A percentile compares a stretch with the other conserved stretches of the same genome.
phyloP scores from a whole-genome alignment of 148 eudicot species.

The Tetragonia tetragonoides region DNA sequence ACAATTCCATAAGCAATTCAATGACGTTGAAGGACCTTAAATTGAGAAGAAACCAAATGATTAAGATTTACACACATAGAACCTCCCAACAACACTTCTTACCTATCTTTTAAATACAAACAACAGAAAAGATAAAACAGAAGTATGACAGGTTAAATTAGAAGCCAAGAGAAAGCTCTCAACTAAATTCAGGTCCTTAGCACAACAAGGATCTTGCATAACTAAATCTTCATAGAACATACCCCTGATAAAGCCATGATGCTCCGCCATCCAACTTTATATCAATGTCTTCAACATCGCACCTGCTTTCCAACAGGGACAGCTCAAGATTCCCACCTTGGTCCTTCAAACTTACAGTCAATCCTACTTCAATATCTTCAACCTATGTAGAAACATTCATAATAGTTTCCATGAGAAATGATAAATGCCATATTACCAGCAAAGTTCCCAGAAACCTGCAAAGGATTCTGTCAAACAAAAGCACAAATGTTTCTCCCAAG shows the following conservation, averaged over 20 bases:
- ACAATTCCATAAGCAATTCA: neutral
- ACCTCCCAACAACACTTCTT: no score
- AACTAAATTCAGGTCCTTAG: neutral
- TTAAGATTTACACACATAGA: no score
- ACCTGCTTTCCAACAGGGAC: conserved; percentile 63
- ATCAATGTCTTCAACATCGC: conserved; percentile 60
- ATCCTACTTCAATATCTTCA: conserved; percentile 75
- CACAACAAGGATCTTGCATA: neutral
- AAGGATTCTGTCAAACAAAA: neutral
- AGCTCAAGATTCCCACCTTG: conserved; percentile 56
- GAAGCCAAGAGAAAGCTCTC: neutral
- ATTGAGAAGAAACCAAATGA: no score
- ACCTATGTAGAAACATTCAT: conserved; percentile 52
- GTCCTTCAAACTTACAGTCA: conserved; percentile 51
- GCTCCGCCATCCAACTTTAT: conserved; percentile 82
- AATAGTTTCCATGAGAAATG: conserved; percentile 10
- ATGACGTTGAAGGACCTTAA: no score
- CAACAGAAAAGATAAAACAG: no score
- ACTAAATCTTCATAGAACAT: conserved; percentile 16
- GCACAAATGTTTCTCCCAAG: neutral
- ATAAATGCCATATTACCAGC: neutral
- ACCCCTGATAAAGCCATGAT: conserved; percentile 99
- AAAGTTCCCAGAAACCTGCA: neutral
- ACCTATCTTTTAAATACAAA: neutral
- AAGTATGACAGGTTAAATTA: neutral